A percentile compares a stretch with the other conserved stretches of the same genome.
Conservation (phyloP, 164 flowering plant genomes). For the Nymphaea colorata region DNA sequence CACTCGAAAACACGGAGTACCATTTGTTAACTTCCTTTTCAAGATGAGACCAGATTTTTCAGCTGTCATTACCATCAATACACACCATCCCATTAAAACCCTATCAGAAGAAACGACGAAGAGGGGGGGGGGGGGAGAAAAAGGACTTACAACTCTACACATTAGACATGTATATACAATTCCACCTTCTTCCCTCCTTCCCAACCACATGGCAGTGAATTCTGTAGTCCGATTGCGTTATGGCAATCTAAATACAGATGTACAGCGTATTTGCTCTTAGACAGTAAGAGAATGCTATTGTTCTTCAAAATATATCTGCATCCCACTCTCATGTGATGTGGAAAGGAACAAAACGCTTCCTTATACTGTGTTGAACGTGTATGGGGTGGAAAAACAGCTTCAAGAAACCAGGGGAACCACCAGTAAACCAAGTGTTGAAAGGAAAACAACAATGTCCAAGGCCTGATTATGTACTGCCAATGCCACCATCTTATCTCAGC, state of each 20-base stretch:
- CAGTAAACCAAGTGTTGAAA: not conserved
- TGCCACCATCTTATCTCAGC: not conserved
- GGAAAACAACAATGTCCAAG: not conserved
- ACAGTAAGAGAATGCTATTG: not conserved
- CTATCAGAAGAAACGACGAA: not conserved
- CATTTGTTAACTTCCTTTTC: not conserved
- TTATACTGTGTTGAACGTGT: not conserved
- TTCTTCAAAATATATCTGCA: not conserved
- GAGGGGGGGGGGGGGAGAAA: not conserved
- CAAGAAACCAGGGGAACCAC: not conserved
- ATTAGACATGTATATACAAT: constrained; percentile 6
- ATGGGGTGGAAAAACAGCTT: not conserved
- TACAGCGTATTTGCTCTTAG: not conserved
- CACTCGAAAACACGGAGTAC: not conserved
- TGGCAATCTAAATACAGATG: not conserved
- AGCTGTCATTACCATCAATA: not conserved
- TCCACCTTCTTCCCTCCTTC: not conserved
- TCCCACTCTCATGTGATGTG: not conserved
- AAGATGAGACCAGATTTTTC: not conserved
- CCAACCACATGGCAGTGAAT: not conserved
- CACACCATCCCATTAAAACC: not conserved
- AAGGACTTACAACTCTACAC: not conserved
- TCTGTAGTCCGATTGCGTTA: no score
- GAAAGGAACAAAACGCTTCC: not conserved
- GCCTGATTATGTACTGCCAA: not conserved